Conservation (phyloP, 441 rosid genomes). For the Daphne laureola region DNA sequence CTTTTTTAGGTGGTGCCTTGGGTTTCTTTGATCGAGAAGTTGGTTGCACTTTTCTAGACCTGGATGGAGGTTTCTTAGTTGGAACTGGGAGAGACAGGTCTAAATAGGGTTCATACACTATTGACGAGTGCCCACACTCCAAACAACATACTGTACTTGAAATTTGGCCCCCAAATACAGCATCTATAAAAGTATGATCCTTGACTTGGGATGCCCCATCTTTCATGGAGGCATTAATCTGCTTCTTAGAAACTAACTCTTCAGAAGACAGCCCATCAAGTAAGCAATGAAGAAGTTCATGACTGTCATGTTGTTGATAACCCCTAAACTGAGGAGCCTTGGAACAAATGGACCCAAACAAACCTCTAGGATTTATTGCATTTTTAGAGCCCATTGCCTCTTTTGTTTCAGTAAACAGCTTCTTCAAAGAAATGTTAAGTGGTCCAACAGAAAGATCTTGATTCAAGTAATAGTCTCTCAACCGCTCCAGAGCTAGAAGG, state of each 20-base stretch:
- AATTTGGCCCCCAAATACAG: constrained; percentile 74
- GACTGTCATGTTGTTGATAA: constrained; percentile 93
- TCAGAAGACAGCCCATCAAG: constrained; percentile 79
- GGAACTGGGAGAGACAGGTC: constrained; percentile 94
- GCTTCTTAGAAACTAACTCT: constrained; percentile 51
- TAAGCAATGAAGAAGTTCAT: constrained; percentile 78
- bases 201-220: constrained; percentile 28
- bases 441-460: constrained; percentile 45
- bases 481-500: constrained; percentile 56
- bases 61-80: constrained; percentile 63
- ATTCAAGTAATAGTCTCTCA: constrained; percentile 48
- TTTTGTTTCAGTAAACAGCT: constrained; percentile 58
- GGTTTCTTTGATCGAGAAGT: constrained; percentile 57
- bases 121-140: constrained; percentile 79
- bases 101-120: constrained; percentile 73
- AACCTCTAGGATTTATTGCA: constrained; percentile 60
- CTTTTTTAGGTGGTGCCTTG: constrained; percentile 61
- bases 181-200: constrained; percentile 55
- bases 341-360: constrained; percentile 56
- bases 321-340: constrained; percentile 92
- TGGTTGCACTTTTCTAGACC: constrained; percentile 34
- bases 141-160: constrained; percentile 80
- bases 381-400: constrained; percentile 45
- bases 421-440: constrained; percentile 57
- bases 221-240: constrained; percentile 26